A percentile compares a stretch with the other conserved stretches of the same genome.
phyloP scores from a whole-genome alignment of 1,284 basidiomycete species.

The Laetiporus sulphureus region DNA sequence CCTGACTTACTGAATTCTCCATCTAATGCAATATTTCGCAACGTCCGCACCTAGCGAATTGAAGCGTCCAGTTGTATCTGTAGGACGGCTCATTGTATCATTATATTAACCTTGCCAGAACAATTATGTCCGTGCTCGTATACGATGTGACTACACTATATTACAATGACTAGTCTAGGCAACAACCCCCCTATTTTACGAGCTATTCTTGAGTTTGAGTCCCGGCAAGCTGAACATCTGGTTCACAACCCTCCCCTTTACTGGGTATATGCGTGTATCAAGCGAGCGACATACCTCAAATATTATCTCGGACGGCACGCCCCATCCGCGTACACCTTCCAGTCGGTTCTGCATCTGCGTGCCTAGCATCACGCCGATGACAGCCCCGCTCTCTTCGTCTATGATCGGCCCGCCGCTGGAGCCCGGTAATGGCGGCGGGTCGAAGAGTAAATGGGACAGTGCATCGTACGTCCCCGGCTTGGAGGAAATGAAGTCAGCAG shows the following conservation, averaged over 20 bases:
- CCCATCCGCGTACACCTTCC: constrained; percentile 58
- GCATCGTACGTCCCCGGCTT: constrained; percentile 68
- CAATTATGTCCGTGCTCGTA: no score
- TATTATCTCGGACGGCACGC: constrained; percentile 62
- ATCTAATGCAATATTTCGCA: no score
- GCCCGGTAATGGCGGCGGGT: constrained; percentile 54
- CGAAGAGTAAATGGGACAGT: constrained; percentile 52
- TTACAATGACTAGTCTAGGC: no score
- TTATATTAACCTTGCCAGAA: no score
- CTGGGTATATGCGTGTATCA: no score
- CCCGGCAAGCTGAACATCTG: constrained; percentile 48
- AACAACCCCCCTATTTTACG: neutral
- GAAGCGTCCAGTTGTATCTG: no score
- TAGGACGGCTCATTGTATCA: no score
- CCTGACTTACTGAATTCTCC: no score
- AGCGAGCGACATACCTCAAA: constrained; percentile 56
- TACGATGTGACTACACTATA: no score
- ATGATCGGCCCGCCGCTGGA: constrained; percentile 71
- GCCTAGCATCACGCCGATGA: constrained; percentile 65
- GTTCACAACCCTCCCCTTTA: no score
- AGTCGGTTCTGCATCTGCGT: constrained; percentile 51
- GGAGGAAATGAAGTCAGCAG: neutral
- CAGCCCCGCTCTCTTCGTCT: constrained; percentile 55
- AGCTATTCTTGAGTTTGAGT: constrained; percentile 18
- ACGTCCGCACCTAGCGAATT: no score